Conservation (phyloP, 2,329 filamentous ascomycete genomes). For the Capronia epimyces region DNA sequence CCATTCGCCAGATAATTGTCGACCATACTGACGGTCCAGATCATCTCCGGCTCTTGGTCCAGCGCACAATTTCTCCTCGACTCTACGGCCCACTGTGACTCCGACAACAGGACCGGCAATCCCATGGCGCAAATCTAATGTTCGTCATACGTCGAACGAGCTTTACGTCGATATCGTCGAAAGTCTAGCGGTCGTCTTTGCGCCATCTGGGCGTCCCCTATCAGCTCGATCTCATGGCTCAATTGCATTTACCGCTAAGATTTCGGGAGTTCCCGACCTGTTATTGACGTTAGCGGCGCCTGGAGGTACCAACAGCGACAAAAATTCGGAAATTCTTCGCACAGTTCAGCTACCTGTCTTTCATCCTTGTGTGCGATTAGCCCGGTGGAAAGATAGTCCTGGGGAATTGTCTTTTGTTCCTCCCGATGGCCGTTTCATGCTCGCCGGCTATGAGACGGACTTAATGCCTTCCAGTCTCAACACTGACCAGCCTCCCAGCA, state of each 20-base stretch:
- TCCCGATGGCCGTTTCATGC: slow-evolving; percentile 86
- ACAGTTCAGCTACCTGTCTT: slow-evolving; percentile 87
- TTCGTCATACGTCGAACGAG: slow-evolving; percentile 93
- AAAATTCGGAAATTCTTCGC: slow-evolving; percentile 48
- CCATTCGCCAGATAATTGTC: neutral
- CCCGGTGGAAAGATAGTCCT: slow-evolving; percentile 80
- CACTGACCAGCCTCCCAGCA: slow-evolving; percentile 50
- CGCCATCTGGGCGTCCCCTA: slow-evolving; percentile 81
- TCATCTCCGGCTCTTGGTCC: slow-evolving; percentile 40
- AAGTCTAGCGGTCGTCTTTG: slow-evolving; percentile 77
- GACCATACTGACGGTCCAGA: slow-evolving; percentile 28
- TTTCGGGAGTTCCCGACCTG: slow-evolving; percentile 92
- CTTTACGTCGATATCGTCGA: slow-evolving; percentile 95
- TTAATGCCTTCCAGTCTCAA: slow-evolving; percentile 66
- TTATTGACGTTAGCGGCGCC: slow-evolving; percentile 72
- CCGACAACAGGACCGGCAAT: slow-evolving; percentile 50
- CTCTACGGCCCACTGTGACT: slow-evolving; percentile 31
- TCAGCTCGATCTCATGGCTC: slow-evolving; percentile 85
- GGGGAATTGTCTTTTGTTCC: slow-evolving; percentile 95
- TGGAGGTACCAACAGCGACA: slow-evolving; percentile 64
- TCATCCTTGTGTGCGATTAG: slow-evolving; percentile 86
- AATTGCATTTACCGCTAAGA: slow-evolving; percentile 90
- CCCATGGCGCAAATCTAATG: slow-evolving; percentile 86
- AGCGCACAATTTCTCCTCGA: slow-evolving; percentile 39
- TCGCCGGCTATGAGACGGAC: slow-evolving; percentile 92